Conservation (phyloP, 2,329 filamentous ascomycete genomes). For the Raffaelea ambrosiae region DNA sequence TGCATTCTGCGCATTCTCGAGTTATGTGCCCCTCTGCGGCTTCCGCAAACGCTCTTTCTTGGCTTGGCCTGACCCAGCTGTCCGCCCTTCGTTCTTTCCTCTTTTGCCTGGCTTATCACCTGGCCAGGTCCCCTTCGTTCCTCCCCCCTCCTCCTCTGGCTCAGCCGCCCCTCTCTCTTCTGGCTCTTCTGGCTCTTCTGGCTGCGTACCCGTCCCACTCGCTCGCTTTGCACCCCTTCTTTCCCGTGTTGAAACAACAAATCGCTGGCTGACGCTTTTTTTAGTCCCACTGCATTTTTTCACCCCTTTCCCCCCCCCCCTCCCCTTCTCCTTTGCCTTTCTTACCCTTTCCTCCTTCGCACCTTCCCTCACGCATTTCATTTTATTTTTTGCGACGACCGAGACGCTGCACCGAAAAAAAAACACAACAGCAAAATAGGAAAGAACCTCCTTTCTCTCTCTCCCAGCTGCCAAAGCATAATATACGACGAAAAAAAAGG, state of each 20-base stretch:
- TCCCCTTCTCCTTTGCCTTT: neutral
- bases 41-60: no score
- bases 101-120: neutral
- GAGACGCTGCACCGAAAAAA: no score
- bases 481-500: neutral
- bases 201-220: no score
- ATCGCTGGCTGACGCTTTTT: neutral
- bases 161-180: neutral
- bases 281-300: neutral
- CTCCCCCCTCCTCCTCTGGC: neutral
- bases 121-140: slow-evolving; percentile 1
- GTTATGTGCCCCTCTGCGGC: no score
- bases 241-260: slow-evolving; percentile 1
- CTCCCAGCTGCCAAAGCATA: neutral
- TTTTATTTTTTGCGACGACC: neutral
- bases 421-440: neutral
- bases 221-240: neutral
- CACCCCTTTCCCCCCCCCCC: neutral
- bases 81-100: neutral
- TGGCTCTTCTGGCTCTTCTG: neutral
- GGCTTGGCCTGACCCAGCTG: neutral
- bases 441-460: neutral
- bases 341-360: neutral
- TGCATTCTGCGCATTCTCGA: no score
- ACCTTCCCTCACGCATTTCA: no score